Base-by-base conservation (phyloP, 2,329 filamentous ascomycete genomes). In the Endocalyx cinctus region DNA sequence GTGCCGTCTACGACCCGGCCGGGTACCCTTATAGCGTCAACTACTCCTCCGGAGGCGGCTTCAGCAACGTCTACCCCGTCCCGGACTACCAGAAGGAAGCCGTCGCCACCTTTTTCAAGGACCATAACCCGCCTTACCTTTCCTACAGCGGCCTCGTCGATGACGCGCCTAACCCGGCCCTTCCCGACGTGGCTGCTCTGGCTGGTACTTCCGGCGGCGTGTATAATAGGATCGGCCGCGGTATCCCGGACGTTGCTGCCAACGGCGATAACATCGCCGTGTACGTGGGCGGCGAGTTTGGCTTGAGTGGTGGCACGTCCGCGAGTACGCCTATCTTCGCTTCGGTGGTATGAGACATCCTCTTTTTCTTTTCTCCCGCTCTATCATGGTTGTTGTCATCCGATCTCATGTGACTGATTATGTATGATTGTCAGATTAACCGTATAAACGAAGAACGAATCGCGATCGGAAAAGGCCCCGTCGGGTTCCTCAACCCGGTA, bases 191-290 rank as follows among this genome's bases (percentile, higher is more conserved):
- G n/a, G n/a, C n/a, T n/a, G n/a, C n/a, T n/a, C n/a, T n/a, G 12
- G 39, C 43, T n/a, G 50, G 52, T n/a, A n/a, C n/a, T n/a, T n/a
- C n/a, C 14, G 35, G 28, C 13, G 39, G 42, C 10, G 36, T 39
- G 20, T 42, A 50, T 29, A 52, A 48, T 29, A 37, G 32, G 4
- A 41, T 35, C 16, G 48, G 46, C 4, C 43, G 50, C 17, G 51
- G 46, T 3, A 48, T 39, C 25, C 50, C 49, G 1, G 51, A 55
- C 19, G 46, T 55, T 17, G 36, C 44, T 8, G 51, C 47, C 10
- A 39, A 50, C 11, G 51, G 46, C 15, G 46, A 44, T 18, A 55
- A 51, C 27, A 35, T 51, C 5, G 38, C 47, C 5, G 43, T 51
- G 10, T 45, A 43, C 33, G 31, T 39, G 15, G 27, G 26, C 3